Base-by-base conservation (phyloP, 495 filamentous ascomycete genomes). In the Cercophora newfieldiana region DNA sequence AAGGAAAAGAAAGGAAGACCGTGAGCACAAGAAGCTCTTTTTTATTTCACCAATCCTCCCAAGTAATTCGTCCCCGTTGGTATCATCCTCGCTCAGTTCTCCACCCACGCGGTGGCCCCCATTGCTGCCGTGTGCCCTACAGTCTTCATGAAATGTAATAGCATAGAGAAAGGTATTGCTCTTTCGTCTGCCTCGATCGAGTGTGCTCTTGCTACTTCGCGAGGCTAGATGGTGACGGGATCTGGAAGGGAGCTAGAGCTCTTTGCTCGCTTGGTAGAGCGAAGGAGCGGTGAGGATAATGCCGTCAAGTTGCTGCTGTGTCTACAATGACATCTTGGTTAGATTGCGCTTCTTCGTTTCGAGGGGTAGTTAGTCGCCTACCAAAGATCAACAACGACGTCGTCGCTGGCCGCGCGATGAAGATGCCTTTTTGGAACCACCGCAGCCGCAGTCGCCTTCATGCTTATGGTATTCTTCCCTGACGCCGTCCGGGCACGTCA, bases 391-490 rank as follows among this genome's bases (percentile, higher is more conserved):
- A 55, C 51, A 24, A 55, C 7, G 19, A 22, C 51, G 51, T 18
- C 51, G 51, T 24, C 21, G 51, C 8, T 28, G 10, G 51, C 19
- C 7, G 37, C 37, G 37, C 4, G 37, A 44, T 14, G 37, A 44
- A 6, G 10, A 8, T 44, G 12, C 18, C 58, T 48, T 60, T 31
- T 21, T 26, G 55, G 19, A 19, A 44, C 58, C 58, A 16, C 58
- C 58, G 37, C 58, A 60, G 14, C 58, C 58, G 25, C 58, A 60
- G n/a, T 60, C 22, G 22, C 58, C 58, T 1, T 28, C 29, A 2
- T 44, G 21, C 4, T 4, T 28, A 31, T 60, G 31, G 0, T 21
- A 4, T 21, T n/a, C 0, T n/a, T n/a, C 12, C 10, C 0, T 0
- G 19, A 29, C 1, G 16, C 21, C 30, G 7, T 26, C n/a, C 8